Percentiles rank a stretch among this genome's conserved stretches.
phyloP scores from a whole-genome alignment of 2,329 filamentous ascomycete species.

The Beauveria brongniartii region DNA sequence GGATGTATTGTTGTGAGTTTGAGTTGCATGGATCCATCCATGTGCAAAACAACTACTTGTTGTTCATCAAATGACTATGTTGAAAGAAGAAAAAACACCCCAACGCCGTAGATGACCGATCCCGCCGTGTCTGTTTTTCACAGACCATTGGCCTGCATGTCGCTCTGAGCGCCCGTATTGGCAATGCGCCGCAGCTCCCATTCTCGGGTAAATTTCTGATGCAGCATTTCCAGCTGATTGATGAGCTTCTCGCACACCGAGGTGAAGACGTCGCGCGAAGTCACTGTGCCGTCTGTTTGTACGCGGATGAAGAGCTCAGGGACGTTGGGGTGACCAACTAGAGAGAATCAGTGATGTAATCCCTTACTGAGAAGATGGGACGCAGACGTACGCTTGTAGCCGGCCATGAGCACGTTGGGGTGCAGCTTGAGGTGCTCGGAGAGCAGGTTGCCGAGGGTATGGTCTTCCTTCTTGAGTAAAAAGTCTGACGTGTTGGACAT shows the following conservation, averaged over 20 bases:
- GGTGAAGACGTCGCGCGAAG: slow-evolving; percentile 81
- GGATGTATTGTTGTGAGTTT: not conserved
- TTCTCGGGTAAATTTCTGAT: slow-evolving; percentile 86
- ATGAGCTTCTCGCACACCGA: slow-evolving; percentile 77
- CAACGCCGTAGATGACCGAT: slow-evolving; percentile 8
- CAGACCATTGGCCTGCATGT: slow-evolving; percentile 30
- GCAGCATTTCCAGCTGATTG: slow-evolving; percentile 68
- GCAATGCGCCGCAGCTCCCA: slow-evolving; percentile 84
- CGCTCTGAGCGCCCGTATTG: slow-evolving; percentile 51
- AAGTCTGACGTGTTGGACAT: slow-evolving; percentile 95
- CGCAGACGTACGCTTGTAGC: slow-evolving; percentile 65
- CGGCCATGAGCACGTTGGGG: slow-evolving; percentile 78
- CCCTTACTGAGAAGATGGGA: not conserved
- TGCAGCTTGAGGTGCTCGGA: slow-evolving; percentile 78
- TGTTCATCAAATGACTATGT: slow-evolving; percentile 8
- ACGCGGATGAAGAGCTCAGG: slow-evolving; percentile 64
- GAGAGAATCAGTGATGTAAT: slow-evolving; percentile 15
- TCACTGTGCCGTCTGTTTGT: slow-evolving; percentile 82
- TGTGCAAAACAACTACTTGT: not conserved
- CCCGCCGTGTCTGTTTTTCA: slow-evolving; percentile 10
- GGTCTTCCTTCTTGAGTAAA: slow-evolving; percentile 92
- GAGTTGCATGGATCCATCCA: not conserved
- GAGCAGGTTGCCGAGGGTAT: slow-evolving; percentile 88
- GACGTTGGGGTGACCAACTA: slow-evolving; percentile 52
- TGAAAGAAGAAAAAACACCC: slow-evolving; percentile 17